phyloP scores from a whole-genome alignment of 164 flowering plant species.

The Vitis cinerea region DNA sequence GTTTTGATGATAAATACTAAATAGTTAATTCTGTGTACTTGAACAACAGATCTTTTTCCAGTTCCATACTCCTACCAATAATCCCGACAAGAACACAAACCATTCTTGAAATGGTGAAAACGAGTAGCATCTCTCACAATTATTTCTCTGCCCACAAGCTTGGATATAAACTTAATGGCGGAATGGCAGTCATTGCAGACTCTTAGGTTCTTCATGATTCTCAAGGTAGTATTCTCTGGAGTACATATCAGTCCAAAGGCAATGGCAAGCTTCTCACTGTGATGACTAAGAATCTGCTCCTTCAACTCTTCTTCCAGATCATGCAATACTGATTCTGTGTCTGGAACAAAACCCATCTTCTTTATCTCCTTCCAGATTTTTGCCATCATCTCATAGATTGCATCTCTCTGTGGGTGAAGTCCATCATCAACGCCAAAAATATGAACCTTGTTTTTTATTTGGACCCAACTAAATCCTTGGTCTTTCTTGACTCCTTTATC shows the following conservation, averaged over 20 bases:
- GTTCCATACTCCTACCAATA: constrained; percentile 54
- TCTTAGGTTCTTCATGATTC: constrained; percentile 89
- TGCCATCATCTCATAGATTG: constrained; percentile 47
- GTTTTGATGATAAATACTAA: too few species aligned
- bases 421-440: constrained; percentile 78
- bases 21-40: not conserved
- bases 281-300: constrained; percentile 68
- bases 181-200: constrained; percentile 90
- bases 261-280: constrained; percentile 92
- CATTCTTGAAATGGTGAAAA: constrained; percentile 85
- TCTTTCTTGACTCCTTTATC: constrained; percentile 76
- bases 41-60: not conserved
- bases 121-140: constrained; percentile 82
- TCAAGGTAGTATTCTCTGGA: constrained; percentile 64
- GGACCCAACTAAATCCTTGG: constrained; percentile 81
- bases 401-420: constrained; percentile 63
- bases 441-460: constrained; percentile 56
- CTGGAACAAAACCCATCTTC: constrained; percentile 78
- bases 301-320: constrained; percentile 82
- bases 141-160: constrained; percentile 69
- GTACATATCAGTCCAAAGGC: constrained; percentile 80
- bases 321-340: constrained; percentile 68
- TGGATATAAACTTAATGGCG: constrained; percentile 79
- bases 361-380: constrained; percentile 76
- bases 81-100: constrained; percentile 74